Percentiles rank a stretch among this genome's conserved stretches.
Conservation (phyloP, 75 land plant genomes). For the Ceratopteris richardii region DNA sequence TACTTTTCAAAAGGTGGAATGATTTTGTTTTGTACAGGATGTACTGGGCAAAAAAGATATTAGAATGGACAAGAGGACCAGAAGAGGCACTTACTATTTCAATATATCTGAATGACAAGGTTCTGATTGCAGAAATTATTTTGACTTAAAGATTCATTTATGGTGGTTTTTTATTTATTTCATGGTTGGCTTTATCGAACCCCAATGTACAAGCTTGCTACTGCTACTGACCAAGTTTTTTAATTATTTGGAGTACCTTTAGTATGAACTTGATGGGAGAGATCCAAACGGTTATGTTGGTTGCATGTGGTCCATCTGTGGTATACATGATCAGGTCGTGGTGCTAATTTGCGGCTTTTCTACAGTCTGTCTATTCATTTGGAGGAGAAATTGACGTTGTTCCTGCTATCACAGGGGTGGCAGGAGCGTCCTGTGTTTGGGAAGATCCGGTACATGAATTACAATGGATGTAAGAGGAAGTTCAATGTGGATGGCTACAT, state of each 20-base stretch:
- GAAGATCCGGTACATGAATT: conserved; percentile 96
- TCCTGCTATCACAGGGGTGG: conserved; percentile 68
- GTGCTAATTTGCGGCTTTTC: background rate
- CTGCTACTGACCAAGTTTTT: background rate
- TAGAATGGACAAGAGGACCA: conserved; percentile 94
- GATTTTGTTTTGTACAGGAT: conserved; percentile 46
- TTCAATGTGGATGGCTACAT: conserved; percentile 98
- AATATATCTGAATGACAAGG: conserved; percentile 97
- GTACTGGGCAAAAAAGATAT: conserved; percentile 99
- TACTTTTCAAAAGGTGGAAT: background rate
- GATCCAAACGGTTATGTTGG: conserved; percentile 99
- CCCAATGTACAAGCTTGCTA: too few species aligned
- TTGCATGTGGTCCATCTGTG: conserved; percentile 99
- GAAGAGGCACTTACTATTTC: conserved; percentile 86
- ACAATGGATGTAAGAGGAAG: conserved; percentile 92
- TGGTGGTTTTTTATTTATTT: too few species aligned
- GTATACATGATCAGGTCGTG: conserved; percentile 92
- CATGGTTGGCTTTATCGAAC: too few species aligned
- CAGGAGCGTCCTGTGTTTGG: conserved; percentile 93
- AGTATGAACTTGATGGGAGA: conserved; percentile 98
- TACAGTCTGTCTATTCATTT: background rate
- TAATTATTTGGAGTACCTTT: too few species aligned
- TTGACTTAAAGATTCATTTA: too few species aligned
- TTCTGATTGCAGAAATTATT: too few species aligned
- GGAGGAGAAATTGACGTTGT: background rate